Base-by-base conservation (phyloP, 306 rosid genomes). In the Lotus japonicus region DNA sequence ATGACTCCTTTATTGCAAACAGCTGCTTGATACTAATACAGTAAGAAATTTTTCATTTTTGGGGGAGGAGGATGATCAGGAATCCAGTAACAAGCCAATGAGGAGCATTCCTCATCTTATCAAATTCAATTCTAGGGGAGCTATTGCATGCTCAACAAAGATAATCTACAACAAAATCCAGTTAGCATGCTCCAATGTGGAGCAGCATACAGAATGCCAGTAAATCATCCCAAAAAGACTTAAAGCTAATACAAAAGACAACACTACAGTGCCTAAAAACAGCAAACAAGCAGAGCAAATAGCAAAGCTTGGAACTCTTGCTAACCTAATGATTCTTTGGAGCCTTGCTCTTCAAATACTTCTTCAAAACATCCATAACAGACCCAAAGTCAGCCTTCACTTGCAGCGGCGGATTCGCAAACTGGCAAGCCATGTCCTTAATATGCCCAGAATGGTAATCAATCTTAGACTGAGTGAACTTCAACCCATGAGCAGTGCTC, bases 401-500 rank as follows among this genome's bases (percentile, higher is more conserved):
- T 14, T 86, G 84, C 63, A 80, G 68, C 0, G 94, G 96, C 0
- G 97, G 96, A 75, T 91, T 91, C 4, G 97, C 91, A 59, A 50
- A 88, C 7, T 84, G 76, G 85, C 91, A 91, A 28, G 88, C 81
- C 83, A 91, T 80, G 71, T 91, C 97, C 84, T 72, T 80, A 56
- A 91, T 91, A 11, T 77, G 58, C 36, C 71, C 79, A n/a, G 92
- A 90, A 71, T 90, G 97, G 79, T 90, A 90, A 77, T 86, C 92
- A 51, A 71, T 83, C 75, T 91, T 91, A 3, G 97, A 87, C 74
- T 91, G 92, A 12, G 92, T 84, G 56, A 91, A 91, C 80, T 91
- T 91, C 88, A 91, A 79, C 3, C 97, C 97, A 71, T 91, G 97
- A 35, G 95, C 97, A 11, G 97, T 88, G 55, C 97, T 91, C 53